Evolutionary conservation across 1,139 yeast species (phyloP), one percentile per base, ranked within the genome.

Genomic region (Magnusiomyces suaveolens): DNA sequence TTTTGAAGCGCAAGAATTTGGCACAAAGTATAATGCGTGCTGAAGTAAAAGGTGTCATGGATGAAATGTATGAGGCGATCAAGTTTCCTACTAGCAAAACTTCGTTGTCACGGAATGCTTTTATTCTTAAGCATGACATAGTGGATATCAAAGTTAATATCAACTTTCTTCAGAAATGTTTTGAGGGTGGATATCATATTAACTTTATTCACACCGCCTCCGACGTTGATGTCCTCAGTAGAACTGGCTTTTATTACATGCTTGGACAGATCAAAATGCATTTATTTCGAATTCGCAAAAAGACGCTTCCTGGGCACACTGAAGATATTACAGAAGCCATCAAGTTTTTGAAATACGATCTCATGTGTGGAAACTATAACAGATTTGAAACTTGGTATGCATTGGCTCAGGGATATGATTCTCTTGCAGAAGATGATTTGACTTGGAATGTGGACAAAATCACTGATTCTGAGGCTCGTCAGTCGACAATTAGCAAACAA

Each of bases 401-500:
- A 1, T 69, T 92, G 21, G 96, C 95, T 0, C 92, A 84, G 65
- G 83, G 94, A 0, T 89, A 80, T 62, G 84, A 90, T 0, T 82
- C 75, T 55, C 72, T 87, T 43, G 95, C 85, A 0, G 97, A 90
- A 60, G 96, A 88, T 67, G 96, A 87, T 60, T 71, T 92, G 54
- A 82, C 88, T 8, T 88, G 96, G 95, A 85, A 92, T 0, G 84
- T 96, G 0, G 97, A 90, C 64, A 86, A 86, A 62, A 70, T 89
- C 43, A 84, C 84, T 41, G 75, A 79, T 0, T 68, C 75, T 0
- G 94, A 85, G 8, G 76, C 84, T 60, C 85, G 85, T 62, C 71
- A 72, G 2, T 68, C 72, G 0, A 84, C 89, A 0, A 89, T 90
- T 0, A 72, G 76, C 20, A 66, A 80, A 2, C 96, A 88, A 65